phyloP scores from a whole-genome alignment of 1,284 basidiomycete genomes.

The Boletus albobrunnescens region DNA sequence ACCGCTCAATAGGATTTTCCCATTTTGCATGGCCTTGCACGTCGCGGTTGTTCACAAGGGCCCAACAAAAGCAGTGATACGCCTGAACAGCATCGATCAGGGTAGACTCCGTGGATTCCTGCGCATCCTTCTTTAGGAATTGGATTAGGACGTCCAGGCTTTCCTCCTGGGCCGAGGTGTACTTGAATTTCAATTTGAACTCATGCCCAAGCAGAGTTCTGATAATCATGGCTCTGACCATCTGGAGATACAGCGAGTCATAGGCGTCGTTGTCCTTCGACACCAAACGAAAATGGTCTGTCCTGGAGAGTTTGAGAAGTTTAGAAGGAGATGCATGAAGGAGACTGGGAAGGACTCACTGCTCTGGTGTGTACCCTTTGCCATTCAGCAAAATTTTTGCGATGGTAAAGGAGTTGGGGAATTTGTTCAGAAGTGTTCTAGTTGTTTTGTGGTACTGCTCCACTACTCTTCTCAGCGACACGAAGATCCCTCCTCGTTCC shows the following conservation, averaged over 20 bases:
- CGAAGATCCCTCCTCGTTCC: neutral
- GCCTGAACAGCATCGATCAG: neutral
- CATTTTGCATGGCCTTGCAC: neutral
- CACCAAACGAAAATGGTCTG: neutral
- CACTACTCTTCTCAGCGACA: neutral
- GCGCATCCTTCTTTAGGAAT: neutral
- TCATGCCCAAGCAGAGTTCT: neutral
- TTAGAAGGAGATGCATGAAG: neutral
- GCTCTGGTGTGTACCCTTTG: neutral
- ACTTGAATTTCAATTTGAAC: conserved; percentile 2
- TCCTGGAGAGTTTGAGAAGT: neutral
- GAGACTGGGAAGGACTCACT: neutral
- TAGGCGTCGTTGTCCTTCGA: neutral
- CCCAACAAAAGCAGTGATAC: conserved; percentile 2
- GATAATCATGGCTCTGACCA: conserved; percentile 3
- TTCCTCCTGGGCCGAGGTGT: neutral
- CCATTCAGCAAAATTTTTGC: conserved; percentile 1
- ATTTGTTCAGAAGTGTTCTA: neutral
- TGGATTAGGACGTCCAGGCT: neutral
- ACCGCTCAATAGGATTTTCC: conserved; percentile 2
- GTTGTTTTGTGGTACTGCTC: neutral
- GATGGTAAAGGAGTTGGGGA: neutral
- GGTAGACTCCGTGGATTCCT: neutral
- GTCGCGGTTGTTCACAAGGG: neutral
- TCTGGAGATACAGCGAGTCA: neutral